A percentile compares a stretch with the other conserved stretches of the same genome.
phyloP scores from a whole-genome alignment of 2,329 filamentous ascomycete species.

The Arthroderma uncinatum region DNA sequence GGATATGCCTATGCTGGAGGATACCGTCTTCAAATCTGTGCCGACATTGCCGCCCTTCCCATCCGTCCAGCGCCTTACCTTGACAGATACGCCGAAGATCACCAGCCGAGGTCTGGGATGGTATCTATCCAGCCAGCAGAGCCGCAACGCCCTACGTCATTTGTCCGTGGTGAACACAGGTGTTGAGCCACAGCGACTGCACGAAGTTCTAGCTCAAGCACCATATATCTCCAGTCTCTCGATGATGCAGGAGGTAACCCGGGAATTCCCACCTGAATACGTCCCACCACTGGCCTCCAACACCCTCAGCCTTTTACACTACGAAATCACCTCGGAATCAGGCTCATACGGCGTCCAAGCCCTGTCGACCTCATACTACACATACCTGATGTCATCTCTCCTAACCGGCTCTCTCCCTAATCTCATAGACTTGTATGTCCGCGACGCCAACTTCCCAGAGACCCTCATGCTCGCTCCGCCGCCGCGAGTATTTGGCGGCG shows the following conservation, averaged over 20 bases:
- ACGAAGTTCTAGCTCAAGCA: slow-evolving; percentile 33
- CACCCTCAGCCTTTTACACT: slow-evolving; percentile 63
- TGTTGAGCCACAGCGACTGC: slow-evolving; percentile 38
- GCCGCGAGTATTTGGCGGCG: slow-evolving; percentile 40
- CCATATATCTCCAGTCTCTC: slow-evolving; percentile 39
- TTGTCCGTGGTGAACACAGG: slow-evolving; percentile 64
- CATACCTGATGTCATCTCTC: slow-evolving; percentile 74
- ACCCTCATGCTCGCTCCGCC: slow-evolving; percentile 63
- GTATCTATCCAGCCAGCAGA: slow-evolving; percentile 54
- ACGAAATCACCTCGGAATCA: slow-evolving; percentile 57
- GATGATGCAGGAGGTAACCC: slow-evolving; percentile 46
- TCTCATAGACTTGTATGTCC: slow-evolving; percentile 69
- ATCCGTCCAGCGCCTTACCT: slow-evolving; percentile 58
- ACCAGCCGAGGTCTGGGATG: slow-evolving; percentile 59
- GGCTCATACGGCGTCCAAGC: slow-evolving; percentile 47
- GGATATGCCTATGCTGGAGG: slow-evolving; percentile 58
- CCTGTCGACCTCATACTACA: slow-evolving; percentile 57
- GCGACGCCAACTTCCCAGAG: slow-evolving; percentile 73
- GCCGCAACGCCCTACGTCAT: slow-evolving; percentile 50
- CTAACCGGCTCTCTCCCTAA: slow-evolving; percentile 63
- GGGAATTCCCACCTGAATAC: slow-evolving; percentile 45
- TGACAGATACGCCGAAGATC: slow-evolving; percentile 60
- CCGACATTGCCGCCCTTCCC: slow-evolving; percentile 62
- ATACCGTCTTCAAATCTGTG: slow-evolving; percentile 60
- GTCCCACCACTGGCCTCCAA: slow-evolving; percentile 52